Percentiles rank a stretch among this genome's conserved stretches.
These are phyloP conservation scores for Ormosia emarginata DNA, from an alignment of 306 rosid species.

Conservation along the genomic window DNA sequence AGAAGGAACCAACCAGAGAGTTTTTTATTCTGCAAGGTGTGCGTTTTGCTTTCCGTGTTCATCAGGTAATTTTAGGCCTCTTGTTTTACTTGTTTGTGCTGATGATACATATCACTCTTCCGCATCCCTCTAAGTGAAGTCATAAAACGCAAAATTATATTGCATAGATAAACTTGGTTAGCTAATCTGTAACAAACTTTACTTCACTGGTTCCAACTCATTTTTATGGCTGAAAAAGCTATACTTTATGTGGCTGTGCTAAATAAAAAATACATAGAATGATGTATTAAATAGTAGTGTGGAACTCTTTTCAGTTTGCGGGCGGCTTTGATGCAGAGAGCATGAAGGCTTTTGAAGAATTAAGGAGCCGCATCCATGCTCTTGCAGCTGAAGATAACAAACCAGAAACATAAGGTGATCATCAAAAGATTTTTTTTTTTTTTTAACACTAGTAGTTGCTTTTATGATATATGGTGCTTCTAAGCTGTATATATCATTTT, in stretches of 20 bases:
- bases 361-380: constrained; percentile 51
- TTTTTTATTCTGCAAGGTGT: constrained; percentile 79
- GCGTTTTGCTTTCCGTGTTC: constrained; percentile 87
- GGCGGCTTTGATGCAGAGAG: constrained; percentile 89
- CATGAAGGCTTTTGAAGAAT: constrained; percentile 91
- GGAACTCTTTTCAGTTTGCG: constrained; percentile 66
- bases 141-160: neutral
- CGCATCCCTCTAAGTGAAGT: neutral
- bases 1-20: constrained; percentile 77
- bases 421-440: neutral
- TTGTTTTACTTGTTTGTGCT: neutral
- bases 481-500: constrained; percentile 33
- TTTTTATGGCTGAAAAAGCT: neutral
- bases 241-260: neutral
- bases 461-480: neutral
- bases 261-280: neutral
- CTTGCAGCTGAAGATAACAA: constrained; percentile 39
- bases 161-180: neutral
- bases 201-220: neutral
- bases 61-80: constrained; percentile 55
- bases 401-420: constrained; percentile 31
- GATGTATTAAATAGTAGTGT: neutral
- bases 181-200: neutral
- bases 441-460: neutral
- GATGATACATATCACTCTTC: neutral